Evolutionary conservation across 192 early-diverging fungal genomes (phyloP).

Genomic region (Backusella morwellensis): DNA sequence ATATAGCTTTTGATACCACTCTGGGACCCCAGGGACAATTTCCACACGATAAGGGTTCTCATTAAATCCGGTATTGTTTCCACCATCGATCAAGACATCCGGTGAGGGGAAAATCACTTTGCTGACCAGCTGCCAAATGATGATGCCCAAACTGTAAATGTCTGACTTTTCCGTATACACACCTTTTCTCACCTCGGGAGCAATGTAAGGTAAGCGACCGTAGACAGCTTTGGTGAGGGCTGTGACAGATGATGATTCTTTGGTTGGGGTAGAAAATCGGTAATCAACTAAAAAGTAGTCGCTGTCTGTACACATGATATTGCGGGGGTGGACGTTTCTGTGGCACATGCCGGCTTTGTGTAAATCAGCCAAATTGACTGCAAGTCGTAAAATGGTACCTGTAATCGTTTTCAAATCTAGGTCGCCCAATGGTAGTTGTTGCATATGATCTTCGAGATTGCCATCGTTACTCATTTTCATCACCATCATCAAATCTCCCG

Average conservation of each 20-base stretch:
- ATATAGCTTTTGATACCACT: slow-evolving; percentile 31
- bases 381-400: slow-evolving; percentile 30
- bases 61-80: not conserved
- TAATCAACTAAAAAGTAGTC: slow-evolving; percentile 38
- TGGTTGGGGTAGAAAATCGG: slow-evolving; percentile 30
- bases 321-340: slow-evolving; percentile 32
- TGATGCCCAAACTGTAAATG: slow-evolving; percentile 53
- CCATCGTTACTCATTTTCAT: slow-evolving; percentile 36
- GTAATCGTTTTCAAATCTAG: slow-evolving; percentile 35
- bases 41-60: slow-evolving; percentile 31
- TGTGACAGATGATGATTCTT: slow-evolving; percentile 29
- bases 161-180: slow-evolving; percentile 49
- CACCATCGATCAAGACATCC: slow-evolving; percentile 22
- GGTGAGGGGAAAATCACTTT: slow-evolving; percentile 34
- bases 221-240: slow-evolving; percentile 45
- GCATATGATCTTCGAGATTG: slow-evolving; percentile 36
- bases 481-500: slow-evolving; percentile 39
- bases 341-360: slow-evolving; percentile 29
- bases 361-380: slow-evolving; percentile 27
- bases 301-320: slow-evolving; percentile 33
- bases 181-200: slow-evolving; percentile 50
- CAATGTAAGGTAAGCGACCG: slow-evolving; percentile 52
- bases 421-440: slow-evolving; percentile 28
- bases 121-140: slow-evolving; percentile 51
- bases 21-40: slow-evolving; percentile 27